Evolutionary conservation across 106 monocot genomes (phyloP).

Genomic region (Vanilla planifolia): DNA sequence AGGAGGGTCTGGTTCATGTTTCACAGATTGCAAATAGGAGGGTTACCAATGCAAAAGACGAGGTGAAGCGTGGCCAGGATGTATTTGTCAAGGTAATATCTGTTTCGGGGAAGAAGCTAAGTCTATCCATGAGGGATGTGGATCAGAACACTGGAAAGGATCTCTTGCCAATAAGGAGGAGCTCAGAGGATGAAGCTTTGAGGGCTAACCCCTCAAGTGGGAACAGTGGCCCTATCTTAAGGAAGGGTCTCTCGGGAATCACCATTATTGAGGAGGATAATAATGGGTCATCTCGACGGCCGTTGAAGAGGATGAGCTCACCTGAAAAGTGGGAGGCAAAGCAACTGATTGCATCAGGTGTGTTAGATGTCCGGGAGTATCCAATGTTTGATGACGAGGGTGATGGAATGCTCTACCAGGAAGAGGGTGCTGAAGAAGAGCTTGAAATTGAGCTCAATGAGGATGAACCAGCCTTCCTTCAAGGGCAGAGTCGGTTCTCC

Average conservation of each 20-base stretch:
- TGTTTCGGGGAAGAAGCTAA: slow-evolving; percentile 70
- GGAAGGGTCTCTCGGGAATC: slow-evolving; percentile 74
- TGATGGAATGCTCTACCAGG: slow-evolving; percentile 85
- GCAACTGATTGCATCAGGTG: slow-evolving; percentile 82
- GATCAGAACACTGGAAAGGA: slow-evolving; percentile 84
- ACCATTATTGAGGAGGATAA: slow-evolving; percentile 52
- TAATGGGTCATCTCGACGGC: slow-evolving; percentile 40
- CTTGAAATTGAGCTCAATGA: slow-evolving; percentile 92
- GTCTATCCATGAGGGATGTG: slow-evolving; percentile 84
- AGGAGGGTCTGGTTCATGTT: slow-evolving; percentile 83
- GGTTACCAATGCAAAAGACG: slow-evolving; percentile 62
- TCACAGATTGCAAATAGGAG: slow-evolving; percentile 74
- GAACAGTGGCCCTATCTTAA: slow-evolving; percentile 25
- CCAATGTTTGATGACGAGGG: slow-evolving; percentile 91
- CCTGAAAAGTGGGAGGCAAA: slow-evolving; percentile 98
- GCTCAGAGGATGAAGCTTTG: slow-evolving; percentile 40
- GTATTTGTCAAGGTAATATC: slow-evolving; percentile 90
- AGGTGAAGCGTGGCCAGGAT: slow-evolving; percentile 74
- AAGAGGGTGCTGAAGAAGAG: slow-evolving; percentile 90
- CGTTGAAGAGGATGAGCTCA: slow-evolving; percentile 93
- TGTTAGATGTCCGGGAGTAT: slow-evolving; percentile 54
- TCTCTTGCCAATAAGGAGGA: slow-evolving; percentile 61
- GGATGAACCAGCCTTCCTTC: slow-evolving; percentile 90
- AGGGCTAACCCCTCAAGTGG: slow-evolving; percentile 56
- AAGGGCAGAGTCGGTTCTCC: slow-evolving; percentile 87